Base-by-base conservation (phyloP, 208 protist genomes). In the Wallacemonas rigidus region DNA sequence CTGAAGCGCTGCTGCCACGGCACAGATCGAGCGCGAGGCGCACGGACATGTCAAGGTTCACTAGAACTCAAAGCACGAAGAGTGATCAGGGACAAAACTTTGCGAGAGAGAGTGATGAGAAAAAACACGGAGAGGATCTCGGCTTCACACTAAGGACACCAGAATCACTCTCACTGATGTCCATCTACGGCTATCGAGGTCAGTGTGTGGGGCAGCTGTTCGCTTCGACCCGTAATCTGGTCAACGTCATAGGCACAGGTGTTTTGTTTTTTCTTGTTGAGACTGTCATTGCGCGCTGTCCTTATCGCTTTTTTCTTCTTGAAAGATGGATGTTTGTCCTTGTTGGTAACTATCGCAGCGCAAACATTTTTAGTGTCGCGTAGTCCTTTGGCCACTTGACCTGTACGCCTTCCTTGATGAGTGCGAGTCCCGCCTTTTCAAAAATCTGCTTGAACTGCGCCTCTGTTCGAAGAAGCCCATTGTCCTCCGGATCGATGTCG, bases 281-380 rank as follows among this genome's bases (percentile, higher is more conserved):
- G 47, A 1, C 47, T 51, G 47, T 56, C 8, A 6, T 56, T 26
- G n/a, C 51, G 8, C 5, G n/a, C 51, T n/a, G 51, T 56, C 5
- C n/a, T 56, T n/a, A 9, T 41, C 5, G 8, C 26, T 62, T 6
- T 50, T 51, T 65, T 51, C 36, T 50, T 65, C 6, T 65, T 65
- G 26, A 26, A 26, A 26, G 26, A 26, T 26, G 26, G 0, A 26
- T 26, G 26, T 65, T 5, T 50, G 35, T 69, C 3, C 3, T 11
- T 57, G 64, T 69, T 62, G 0, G 17, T 62, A 15, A 9, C 43
- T 76, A 87, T 17, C 70, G 74, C 35, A 91, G 60, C 11, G 79
- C 78, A 54, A 87, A 90, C 88, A 93, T 93, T 39, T 81, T 81
- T 12, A 93, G 85, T 36, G 75, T 73, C 7, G 88, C 76, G 8